Evolutionary conservation across 1,284 basidiomycete genomes (phyloP).

Genomic region (Phellinidium pouzarii): DNA sequence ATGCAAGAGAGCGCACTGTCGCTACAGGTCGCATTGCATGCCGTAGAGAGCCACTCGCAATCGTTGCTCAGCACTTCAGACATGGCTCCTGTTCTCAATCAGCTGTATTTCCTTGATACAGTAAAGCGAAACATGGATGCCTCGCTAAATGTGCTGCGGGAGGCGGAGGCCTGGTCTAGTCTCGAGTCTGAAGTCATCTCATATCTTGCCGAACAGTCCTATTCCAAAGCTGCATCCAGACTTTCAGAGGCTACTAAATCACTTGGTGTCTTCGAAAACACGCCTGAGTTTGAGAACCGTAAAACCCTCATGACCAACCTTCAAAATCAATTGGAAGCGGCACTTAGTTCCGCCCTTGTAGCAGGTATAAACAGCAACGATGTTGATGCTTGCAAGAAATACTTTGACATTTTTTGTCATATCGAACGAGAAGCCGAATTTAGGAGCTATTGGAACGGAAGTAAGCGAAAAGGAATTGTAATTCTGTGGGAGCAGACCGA

Average conservation of each 20-base stretch:
- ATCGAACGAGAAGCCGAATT: slow-evolving; percentile 90
- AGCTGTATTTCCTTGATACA: slow-evolving; percentile 71
- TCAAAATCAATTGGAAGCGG: slow-evolving; percentile 90
- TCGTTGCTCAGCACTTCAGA: slow-evolving; percentile 43
- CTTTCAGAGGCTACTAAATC: slow-evolving; percentile 81
- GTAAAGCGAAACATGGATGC: slow-evolving; percentile 83
- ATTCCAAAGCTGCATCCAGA: slow-evolving; percentile 81
- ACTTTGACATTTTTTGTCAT: slow-evolving; percentile 80
- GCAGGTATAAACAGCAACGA: slow-evolving; percentile 76
- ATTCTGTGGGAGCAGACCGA: slow-evolving; percentile 59
- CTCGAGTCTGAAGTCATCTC: slow-evolving; percentile 86
- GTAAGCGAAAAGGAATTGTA: slow-evolving; percentile 58
- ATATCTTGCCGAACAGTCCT: slow-evolving; percentile 70
- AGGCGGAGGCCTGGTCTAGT: slow-evolving; percentile 92
- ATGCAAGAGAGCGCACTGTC: slow-evolving; percentile 85
- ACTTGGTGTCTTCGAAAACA: slow-evolving; percentile 87
- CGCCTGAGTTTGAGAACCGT: slow-evolving; percentile 80
- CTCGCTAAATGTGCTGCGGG: slow-evolving; percentile 76
- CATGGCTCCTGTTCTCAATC: slow-evolving; percentile 61
- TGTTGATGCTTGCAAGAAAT: slow-evolving; percentile 62
- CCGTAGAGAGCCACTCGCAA: slow-evolving; percentile 44
- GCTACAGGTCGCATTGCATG: slow-evolving; percentile 56
- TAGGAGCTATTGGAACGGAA: slow-evolving; percentile 87
- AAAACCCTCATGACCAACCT: slow-evolving; percentile 80
- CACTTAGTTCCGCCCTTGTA: slow-evolving; percentile 79